Evolutionary conservation across 495 filamentous ascomycete genomes (phyloP).

Genomic region (Neurospora sp.): DNA sequence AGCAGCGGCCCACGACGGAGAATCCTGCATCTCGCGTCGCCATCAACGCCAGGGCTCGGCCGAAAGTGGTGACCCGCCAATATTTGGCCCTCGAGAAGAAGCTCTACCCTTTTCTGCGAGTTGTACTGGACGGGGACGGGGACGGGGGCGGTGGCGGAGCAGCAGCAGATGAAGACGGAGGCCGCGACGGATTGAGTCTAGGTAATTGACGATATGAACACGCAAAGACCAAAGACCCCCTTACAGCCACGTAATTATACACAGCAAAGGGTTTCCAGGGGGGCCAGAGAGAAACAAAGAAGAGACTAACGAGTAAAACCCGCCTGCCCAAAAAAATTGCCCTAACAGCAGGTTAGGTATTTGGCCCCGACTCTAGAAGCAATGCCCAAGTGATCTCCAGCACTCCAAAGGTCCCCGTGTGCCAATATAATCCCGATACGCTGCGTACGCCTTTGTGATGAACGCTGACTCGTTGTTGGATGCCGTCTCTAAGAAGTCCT

Average conservation of each 20-base stretch:
- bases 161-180: background rate
- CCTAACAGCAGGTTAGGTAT: background rate
- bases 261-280: no score
- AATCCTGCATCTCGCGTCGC: background rate
- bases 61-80: background rate
- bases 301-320: background rate
- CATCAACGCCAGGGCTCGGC: background rate
- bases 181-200: background rate
- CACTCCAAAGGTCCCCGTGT: background rate
- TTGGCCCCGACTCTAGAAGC: background rate
- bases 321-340: background rate
- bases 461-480: no score
- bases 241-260: background rate
- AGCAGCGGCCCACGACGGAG: background rate
- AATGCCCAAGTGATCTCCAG: background rate
- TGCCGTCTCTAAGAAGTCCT: no score
- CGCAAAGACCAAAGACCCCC: background rate
- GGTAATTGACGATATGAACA: background rate
- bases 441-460: no score
- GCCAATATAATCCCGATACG: no score
- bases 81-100: background rate
- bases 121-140: background rate
- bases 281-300: background rate
- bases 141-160: background rate
- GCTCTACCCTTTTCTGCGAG: background rate